Conservation (phyloP, 352 stramenopile genomes). For the Phytophthora pisi region DNA sequence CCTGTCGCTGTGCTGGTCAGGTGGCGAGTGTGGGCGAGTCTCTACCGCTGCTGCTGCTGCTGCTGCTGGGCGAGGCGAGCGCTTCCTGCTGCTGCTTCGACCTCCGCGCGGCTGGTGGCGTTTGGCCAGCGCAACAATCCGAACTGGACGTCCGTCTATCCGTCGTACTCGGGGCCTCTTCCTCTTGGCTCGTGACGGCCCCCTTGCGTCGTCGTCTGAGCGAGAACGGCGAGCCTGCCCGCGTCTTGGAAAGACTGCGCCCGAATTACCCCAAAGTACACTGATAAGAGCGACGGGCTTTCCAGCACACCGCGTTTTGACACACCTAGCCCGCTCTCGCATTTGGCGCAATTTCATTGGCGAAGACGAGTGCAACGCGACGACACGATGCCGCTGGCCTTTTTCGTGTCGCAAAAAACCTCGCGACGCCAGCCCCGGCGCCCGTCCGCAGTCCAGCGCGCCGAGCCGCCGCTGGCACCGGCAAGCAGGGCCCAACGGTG, state of each 20-base stretch:
- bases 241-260: conserved; percentile 1
- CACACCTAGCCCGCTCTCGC: not conserved
- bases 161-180: conserved; percentile 20
- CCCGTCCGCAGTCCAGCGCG: conserved; percentile 3
- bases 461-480: not conserved
- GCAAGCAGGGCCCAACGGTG: not conserved
- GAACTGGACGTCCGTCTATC: conserved; percentile 46
- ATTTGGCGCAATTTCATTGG: conserved; percentile 29
- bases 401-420: conserved; percentile 1
- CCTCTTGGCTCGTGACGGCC: conserved; percentile 16
- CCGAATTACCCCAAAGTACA: not conserved
- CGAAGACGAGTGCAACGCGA: conserved; percentile 19
- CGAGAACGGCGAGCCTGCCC: not conserved
- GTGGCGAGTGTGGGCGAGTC: not conserved
- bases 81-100: too few species aligned
- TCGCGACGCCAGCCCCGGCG: not conserved
- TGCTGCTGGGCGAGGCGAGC: too few species aligned
- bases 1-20: too few species aligned
- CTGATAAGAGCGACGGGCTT: not conserved
- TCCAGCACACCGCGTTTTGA: not conserved
- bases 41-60: not conserved
- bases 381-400: conserved; percentile 7
- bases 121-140: conserved; percentile 40
- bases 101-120: conserved; percentile 5
- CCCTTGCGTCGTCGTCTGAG: conserved; percentile 23